Evolutionary conservation across 2,329 filamentous ascomycete species (phyloP).

Genomic region (Monilinia polystroma): DNA sequence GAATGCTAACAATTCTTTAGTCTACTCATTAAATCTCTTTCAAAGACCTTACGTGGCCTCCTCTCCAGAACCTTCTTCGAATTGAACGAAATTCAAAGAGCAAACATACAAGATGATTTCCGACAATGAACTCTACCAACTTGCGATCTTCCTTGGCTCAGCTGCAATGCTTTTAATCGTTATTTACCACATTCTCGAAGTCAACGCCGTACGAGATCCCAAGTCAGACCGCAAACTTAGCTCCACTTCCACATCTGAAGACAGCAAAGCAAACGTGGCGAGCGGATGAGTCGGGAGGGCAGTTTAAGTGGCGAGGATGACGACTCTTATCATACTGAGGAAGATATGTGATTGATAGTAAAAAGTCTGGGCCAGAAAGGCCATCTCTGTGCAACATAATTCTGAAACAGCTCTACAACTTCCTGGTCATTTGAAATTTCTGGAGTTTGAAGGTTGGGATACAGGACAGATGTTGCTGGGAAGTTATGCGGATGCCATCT

Average conservation of each 20-base stretch:
- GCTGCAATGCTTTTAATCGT: constrained; percentile 90
- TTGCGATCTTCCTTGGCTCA: constrained; percentile 90
- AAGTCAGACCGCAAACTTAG: constrained; percentile 30
- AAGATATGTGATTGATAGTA: not conserved
- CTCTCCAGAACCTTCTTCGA: not conserved
- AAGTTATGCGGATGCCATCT: not conserved
- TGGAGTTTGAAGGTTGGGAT: constrained; percentile 6
- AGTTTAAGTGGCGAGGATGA: not conserved
- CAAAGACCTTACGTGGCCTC: constrained; percentile 28
- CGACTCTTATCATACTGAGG: not conserved
- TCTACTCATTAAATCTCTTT: constrained; percentile 20
- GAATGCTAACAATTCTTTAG: constrained; percentile 24
- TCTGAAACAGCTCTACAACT: constrained; percentile 1
- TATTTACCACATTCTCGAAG: constrained; percentile 92
- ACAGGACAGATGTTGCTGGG: constrained; percentile 4
- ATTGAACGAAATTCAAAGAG: constrained; percentile 7
- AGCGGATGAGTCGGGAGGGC: constrained; percentile 25
- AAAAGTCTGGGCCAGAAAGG: not conserved
- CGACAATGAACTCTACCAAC: constrained; percentile 84
- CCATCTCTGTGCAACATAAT: not conserved
- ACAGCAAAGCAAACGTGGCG: constrained; percentile 29
- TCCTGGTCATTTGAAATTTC: constrained; percentile 2
- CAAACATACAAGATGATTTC: constrained; percentile 76
- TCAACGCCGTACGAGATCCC: constrained; percentile 69
- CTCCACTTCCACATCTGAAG: constrained; percentile 23